Evolutionary conservation across 176 grass and related monocot species (phyloP).

Genomic region (Paspalum notatum): DNA sequence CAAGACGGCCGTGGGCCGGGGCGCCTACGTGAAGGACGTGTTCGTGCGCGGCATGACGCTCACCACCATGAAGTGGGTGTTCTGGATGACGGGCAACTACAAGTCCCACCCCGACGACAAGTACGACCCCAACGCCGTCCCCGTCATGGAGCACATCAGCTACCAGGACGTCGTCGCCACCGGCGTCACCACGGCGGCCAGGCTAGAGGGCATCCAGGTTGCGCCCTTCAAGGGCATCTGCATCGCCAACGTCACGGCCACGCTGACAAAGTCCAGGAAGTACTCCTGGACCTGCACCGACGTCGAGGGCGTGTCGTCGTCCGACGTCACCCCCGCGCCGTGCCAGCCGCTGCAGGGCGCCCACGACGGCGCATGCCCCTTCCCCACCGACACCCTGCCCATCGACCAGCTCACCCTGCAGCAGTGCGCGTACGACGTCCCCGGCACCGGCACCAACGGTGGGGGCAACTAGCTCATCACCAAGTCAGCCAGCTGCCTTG

Average conservation of each 20-base stretch:
- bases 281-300: slow-evolving; percentile 70
- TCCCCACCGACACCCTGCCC: slow-evolving; percentile 60
- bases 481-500: too few relatives aligned
- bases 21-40: slow-evolving; percentile 72
- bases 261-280: slow-evolving; percentile 66
- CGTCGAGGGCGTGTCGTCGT: slow-evolving; percentile 65
- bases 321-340: slow-evolving; percentile 58
- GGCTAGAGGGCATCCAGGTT: slow-evolving; percentile 76
- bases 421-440: slow-evolving; percentile 58
- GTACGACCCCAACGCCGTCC: slow-evolving; percentile 72
- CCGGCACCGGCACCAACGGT: background rate
- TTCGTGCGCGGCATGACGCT: slow-evolving; percentile 73
- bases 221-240: slow-evolving; percentile 71
- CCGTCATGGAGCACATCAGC: slow-evolving; percentile 69
- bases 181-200: slow-evolving; percentile 56
- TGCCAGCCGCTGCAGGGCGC: slow-evolving; percentile 54
- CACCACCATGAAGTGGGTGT: slow-evolving; percentile 73
- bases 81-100: slow-evolving; percentile 95
- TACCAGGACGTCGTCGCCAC: slow-evolving; percentile 89
- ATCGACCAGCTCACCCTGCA: slow-evolving; percentile 56
- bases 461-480: background rate
- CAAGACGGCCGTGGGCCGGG: slow-evolving; percentile 78
- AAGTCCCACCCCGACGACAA: slow-evolving; percentile 77
- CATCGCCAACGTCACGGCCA: slow-evolving; percentile 73
- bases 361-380: slow-evolving; percentile 53